A percentile compares a stretch with the other conserved stretches of the same genome.
Conservation (phyloP, 495 filamentous ascomycete genomes). For the Terfezia boudieri region DNA sequence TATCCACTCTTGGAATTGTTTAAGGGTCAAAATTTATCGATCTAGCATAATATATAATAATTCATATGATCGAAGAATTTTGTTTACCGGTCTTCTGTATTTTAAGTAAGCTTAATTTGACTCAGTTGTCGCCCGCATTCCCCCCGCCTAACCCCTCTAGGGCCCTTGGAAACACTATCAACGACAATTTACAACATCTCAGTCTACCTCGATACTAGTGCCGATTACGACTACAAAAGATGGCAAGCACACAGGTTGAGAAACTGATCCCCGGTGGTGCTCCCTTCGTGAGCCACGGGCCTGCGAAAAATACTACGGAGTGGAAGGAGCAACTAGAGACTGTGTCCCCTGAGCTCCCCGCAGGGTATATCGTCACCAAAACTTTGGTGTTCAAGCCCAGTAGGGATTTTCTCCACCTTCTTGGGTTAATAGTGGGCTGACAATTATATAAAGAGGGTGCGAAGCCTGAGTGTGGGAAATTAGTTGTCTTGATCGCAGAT, state of each 20-base stretch:
- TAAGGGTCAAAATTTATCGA: too few relatives aligned
- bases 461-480: slow-evolving; percentile 15
- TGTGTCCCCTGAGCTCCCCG: slow-evolving; percentile 8
- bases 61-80: too few relatives aligned
- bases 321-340: slow-evolving; percentile 17
- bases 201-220: too few relatives aligned
- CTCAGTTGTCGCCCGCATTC: too few relatives aligned
- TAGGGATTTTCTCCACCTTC: slow-evolving; percentile 5
- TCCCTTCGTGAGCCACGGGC: slow-evolving; percentile 4
- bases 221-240: background rate
- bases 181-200: too few relatives aligned
- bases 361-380: slow-evolving; percentile 16
- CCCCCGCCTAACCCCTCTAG: too few relatives aligned
- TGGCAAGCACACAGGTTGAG: background rate
- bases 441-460: slow-evolving; percentile 11
- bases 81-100: too few relatives aligned
- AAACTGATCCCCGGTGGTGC: background rate
- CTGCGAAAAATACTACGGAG: slow-evolving; percentile 12
- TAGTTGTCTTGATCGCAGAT: slow-evolving; percentile 17
- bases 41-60: too few relatives aligned
- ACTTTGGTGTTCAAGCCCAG: slow-evolving; percentile 21
- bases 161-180: too few relatives aligned
- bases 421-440: background rate
- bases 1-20: too few relatives aligned
- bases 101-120: too few relatives aligned